These are phyloP conservation scores for Ascochyta fabae DNA, from an alignment of 2,329 filamentous ascomycete species.

Conservation along the genomic window DNA sequence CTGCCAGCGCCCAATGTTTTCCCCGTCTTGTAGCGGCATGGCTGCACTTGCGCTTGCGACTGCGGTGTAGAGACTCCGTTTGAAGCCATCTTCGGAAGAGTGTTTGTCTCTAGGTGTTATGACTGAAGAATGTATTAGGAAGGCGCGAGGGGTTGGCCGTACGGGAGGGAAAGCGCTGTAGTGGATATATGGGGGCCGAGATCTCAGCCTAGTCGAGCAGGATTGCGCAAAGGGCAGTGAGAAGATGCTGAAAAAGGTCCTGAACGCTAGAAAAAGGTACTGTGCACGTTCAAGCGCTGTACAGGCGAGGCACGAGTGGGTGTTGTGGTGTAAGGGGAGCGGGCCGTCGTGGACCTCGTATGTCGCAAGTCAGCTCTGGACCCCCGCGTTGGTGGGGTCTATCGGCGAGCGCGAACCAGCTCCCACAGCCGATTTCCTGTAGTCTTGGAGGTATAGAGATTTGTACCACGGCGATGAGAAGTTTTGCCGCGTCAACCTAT, in stretches of 20 bases:
- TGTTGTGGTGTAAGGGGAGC: not conserved
- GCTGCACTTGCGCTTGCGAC: constrained; percentile 72
- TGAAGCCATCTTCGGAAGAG: constrained; percentile 30
- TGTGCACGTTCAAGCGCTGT: not conserved
- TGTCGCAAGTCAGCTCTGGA: constrained; percentile 3
- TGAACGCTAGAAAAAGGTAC: not conserved
- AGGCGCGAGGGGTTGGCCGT: not conserved
- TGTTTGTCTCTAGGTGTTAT: not conserved
- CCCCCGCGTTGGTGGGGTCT: constrained; percentile 7
- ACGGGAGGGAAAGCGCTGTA: constrained; percentile 1
- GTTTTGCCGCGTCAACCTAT: not conserved
- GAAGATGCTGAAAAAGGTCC: not conserved
- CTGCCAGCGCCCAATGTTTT: constrained; percentile 97
- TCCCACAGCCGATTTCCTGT: not conserved
- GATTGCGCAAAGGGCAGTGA: not conserved
- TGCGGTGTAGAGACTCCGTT: constrained; percentile 44
- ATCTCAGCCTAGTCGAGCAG: constrained; percentile 17
- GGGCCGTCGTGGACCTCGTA: not conserved
- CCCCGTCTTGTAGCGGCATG: constrained; percentile 97
- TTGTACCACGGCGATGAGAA: not conserved
- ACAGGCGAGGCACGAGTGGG: not conserved
- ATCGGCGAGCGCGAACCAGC: not conserved
- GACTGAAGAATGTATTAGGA: not conserved
- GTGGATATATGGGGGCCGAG: constrained; percentile 13
- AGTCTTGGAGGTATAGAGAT: not conserved